Conservation (phyloP, 2,329 filamentous ascomycete genomes). For the Botrytis deweyae region DNA sequence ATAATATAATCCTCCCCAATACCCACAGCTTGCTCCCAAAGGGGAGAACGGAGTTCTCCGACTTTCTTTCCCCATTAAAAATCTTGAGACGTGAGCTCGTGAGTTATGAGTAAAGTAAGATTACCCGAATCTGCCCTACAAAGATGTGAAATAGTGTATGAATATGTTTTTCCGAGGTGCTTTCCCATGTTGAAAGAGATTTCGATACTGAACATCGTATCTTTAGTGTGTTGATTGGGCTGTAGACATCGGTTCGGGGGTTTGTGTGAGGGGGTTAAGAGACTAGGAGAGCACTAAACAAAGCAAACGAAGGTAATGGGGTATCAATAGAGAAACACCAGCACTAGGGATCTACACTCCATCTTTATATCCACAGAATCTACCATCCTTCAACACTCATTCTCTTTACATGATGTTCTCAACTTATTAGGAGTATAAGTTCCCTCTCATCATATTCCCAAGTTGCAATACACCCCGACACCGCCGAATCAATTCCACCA, state of each 20-base stretch:
- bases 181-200: not conserved
- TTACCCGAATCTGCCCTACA: not conserved
- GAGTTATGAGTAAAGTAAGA: not conserved
- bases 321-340: not conserved
- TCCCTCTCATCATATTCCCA: not conserved
- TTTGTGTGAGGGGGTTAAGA: not conserved
- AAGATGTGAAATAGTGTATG: not conserved
- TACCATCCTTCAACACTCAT: not conserved
- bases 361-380: not conserved
- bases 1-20: not conserved
- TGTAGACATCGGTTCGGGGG: not conserved
- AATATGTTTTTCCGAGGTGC: not conserved
- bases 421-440: not conserved
- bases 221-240: not conserved
- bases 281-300: not conserved
- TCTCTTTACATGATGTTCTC: not conserved
- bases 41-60: not conserved
- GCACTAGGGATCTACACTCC: not conserved
- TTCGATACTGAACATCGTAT: not conserved
- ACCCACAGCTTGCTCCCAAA: slow-evolving; percentile 2
- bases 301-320: not conserved
- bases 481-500: not conserved
- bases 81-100: not conserved
- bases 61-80: not conserved
- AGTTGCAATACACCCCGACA: not conserved